Percentiles rank a stretch among this genome's conserved stretches.
Evolutionary conservation across 805 yeast genomes (phyloP).

Genomic region (Nakazawaea anatomiae): DNA sequence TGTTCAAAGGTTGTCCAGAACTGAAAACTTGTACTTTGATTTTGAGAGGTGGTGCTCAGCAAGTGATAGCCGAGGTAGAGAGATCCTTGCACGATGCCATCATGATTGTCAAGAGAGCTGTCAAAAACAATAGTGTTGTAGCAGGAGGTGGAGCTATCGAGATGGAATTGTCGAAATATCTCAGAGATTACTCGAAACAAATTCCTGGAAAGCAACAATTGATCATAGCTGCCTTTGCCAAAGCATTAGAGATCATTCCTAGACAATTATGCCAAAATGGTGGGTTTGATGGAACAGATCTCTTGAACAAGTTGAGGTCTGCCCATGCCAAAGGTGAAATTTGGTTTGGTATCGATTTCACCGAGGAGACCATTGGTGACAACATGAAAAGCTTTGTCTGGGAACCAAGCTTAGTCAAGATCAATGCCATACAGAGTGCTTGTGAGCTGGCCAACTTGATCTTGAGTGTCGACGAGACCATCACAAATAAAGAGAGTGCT

Average conservation of each 20-base stretch:
- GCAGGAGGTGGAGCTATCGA: constrained; percentile 99
- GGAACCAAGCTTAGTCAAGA: constrained; percentile 96
- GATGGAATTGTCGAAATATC: constrained; percentile 88
- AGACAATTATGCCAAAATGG: constrained; percentile 97
- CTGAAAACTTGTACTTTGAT: constrained; percentile 91
- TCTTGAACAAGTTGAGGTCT: constrained; percentile 85
- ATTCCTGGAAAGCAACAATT: constrained; percentile 96
- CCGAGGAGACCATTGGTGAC: constrained; percentile 73
- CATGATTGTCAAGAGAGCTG: constrained; percentile 95
- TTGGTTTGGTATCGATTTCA: constrained; percentile 93
- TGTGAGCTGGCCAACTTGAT: constrained; percentile 94
- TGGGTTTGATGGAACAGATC: constrained; percentile 97
- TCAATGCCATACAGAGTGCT: constrained; percentile 91
- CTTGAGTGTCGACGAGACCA: constrained; percentile 94
- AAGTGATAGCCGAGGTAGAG: constrained; percentile 97
- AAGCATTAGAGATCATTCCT: constrained; percentile 92
- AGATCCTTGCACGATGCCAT: constrained; percentile 97
- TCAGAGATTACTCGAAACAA: constrained; percentile 80
- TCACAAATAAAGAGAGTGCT: constrained; percentile 62
- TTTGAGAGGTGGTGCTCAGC: constrained; percentile 97
- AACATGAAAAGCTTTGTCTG: constrained; percentile 85
- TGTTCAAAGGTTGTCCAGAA: constrained; percentile 88
- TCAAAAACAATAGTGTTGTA: constrained; percentile 79
- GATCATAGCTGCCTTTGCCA: constrained; percentile 87
- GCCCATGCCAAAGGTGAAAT: constrained; percentile 89